These are phyloP conservation scores for Leishmania lainsoni DNA, from an alignment of 208 protist species.

Conservation along the genomic window DNA sequence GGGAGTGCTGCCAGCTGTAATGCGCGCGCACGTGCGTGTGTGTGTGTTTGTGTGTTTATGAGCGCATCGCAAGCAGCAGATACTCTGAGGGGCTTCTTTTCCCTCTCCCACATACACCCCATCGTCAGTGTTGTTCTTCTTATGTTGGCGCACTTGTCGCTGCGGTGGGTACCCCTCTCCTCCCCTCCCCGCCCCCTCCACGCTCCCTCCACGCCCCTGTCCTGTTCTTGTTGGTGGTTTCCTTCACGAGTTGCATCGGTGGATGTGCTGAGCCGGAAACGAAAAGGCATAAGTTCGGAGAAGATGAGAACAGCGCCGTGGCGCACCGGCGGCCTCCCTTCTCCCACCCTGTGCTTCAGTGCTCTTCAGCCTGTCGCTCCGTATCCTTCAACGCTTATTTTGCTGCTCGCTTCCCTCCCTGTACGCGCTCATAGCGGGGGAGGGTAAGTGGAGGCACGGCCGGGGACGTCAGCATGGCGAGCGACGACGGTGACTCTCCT, in stretches of 20 bases:
- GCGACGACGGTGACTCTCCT: neutral
- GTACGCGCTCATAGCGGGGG: neutral
- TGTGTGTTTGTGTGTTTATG: neutral
- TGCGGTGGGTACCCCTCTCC: neutral
- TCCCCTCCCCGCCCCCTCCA: too few relatives aligned
- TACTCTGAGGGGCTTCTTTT: neutral
- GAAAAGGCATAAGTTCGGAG: neutral
- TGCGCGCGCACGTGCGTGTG: neutral
- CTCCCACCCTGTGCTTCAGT: neutral
- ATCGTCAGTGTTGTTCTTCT: neutral
- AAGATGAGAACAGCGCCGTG: neutral
- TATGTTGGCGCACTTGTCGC: neutral
- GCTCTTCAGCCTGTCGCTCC: neutral
- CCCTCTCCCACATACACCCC: neutral
- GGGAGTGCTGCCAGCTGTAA: neutral
- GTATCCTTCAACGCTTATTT: neutral
- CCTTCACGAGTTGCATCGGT: neutral
- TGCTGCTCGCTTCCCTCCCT: neutral
- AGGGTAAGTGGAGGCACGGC: neutral
- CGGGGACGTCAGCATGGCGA: neutral
- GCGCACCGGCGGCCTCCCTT: neutral
- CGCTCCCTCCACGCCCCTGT: too few relatives aligned
- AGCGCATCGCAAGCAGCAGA: neutral
- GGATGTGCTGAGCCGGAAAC: neutral
- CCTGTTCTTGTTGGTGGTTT: neutral